phyloP scores from a whole-genome alignment of 164 flowering plant species.

The Dillenia turbinata region DNA sequence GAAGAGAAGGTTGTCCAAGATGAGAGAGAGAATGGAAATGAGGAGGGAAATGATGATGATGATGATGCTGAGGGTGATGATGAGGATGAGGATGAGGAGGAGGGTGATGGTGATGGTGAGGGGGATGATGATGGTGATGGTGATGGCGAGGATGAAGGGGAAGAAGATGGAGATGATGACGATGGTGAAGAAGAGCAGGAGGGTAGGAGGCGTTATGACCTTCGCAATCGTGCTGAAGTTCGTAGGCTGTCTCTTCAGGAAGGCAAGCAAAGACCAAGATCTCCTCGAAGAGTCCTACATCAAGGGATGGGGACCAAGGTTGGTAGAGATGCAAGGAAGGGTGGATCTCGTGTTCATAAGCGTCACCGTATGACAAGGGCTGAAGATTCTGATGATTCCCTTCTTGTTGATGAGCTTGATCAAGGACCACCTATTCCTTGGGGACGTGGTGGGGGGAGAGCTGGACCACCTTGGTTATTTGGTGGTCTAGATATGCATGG shows the following conservation, averaged over 20 bases:
- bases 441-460: conserved; percentile 83
- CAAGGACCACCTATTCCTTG: conserved; percentile 91
- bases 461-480: conserved; percentile 90
- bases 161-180: conserved; percentile 58
- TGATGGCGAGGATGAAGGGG: conserved; percentile 47
- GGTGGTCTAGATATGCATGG: conserved; percentile 94
- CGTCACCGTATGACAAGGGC: conserved; percentile 70
- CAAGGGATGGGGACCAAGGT: conserved; percentile 90
- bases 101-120: conserved; percentile 46
- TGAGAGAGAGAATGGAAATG: conserved; percentile 68
- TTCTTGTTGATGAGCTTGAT: conserved; percentile 98
- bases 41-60: conserved; percentile 47
- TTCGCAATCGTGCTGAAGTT: conserved; percentile 93
- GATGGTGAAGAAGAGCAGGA: conserved; percentile 81
- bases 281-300: conserved; percentile 87
- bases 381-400: conserved; percentile 98
- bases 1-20: conserved; percentile 62
- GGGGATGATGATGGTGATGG: conserved; percentile 65
- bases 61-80: conserved; percentile 25
- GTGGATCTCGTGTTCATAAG: conserved; percentile 89
- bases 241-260: conserved; percentile 72
- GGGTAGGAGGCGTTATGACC: conserved; percentile 91
- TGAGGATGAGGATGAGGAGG: conserved; percentile 36
- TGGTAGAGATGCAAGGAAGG: conserved; percentile 77
- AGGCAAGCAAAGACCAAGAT: conserved; percentile 71